These are phyloP conservation scores for Lipomyces kockii DNA, from an alignment of 805 yeast genomes.

Conservation along the genomic window DNA sequence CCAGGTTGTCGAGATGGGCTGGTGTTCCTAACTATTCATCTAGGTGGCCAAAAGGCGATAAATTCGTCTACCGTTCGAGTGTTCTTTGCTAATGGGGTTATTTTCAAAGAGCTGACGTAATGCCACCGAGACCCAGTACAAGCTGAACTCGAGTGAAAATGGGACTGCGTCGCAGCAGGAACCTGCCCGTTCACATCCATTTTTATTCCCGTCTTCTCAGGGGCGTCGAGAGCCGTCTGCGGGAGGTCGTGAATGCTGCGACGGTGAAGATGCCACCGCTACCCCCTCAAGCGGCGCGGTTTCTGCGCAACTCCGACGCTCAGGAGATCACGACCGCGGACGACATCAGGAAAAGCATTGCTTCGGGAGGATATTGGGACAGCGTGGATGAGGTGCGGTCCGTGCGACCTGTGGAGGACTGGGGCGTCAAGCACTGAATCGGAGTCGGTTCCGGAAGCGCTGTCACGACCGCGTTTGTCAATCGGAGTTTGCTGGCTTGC, in stretches of 20 bases:
- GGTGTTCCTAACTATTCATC: too few relatives aligned
- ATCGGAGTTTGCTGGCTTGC: background rate
- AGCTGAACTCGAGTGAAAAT: too few relatives aligned
- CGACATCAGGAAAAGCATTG: conserved; percentile 21
- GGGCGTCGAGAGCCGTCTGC: conserved; percentile 22
- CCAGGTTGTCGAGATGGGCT: too few relatives aligned
- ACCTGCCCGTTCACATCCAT: conserved; percentile 27
- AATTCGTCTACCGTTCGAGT: too few relatives aligned
- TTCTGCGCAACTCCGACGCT: conserved; percentile 24
- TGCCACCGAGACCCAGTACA: too few relatives aligned
- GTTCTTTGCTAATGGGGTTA: too few relatives aligned
- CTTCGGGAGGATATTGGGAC: conserved; percentile 28
- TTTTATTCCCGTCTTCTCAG: conserved; percentile 28
- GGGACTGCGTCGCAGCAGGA: conserved; percentile 7
- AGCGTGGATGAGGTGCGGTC: conserved; percentile 33
- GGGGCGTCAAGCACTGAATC: conserved; percentile 10
- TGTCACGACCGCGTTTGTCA: conserved; percentile 24
- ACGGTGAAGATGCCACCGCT: background rate
- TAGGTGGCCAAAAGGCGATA: too few relatives aligned
- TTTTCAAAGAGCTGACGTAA: too few relatives aligned
- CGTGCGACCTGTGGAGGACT: conserved; percentile 8
- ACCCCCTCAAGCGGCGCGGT: background rate
- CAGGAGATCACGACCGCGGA: conserved; percentile 3
- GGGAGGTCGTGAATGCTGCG: conserved; percentile 3
- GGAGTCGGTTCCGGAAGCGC: conserved; percentile 33